Evolutionary conservation across 2,329 filamentous ascomycete species (phyloP), one percentile per base, ranked within the genome.

Genomic region (Orbilia brochopaga): DNA sequence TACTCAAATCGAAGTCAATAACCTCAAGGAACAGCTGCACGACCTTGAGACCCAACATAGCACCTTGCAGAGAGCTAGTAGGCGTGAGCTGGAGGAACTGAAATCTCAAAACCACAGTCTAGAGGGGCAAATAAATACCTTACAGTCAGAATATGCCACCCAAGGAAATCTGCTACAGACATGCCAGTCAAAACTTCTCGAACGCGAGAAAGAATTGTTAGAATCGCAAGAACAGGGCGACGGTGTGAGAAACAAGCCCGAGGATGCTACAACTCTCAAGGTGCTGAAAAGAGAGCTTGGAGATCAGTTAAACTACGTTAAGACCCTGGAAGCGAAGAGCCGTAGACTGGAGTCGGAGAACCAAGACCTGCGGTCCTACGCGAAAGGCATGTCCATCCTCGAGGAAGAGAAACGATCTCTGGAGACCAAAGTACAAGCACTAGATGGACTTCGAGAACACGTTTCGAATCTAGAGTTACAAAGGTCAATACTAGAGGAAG

Each of bases 331-430:
- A 78, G 84, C 86, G 0, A 86, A 86, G 37, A 96, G 91, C 74
- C 85, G 90, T 23, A 91, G 96, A 55, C 90, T 96, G 77, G 82
- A 86, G 13, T 80, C 84, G 0, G 93, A 99, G 78, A 81, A 99
- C 37, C 91, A 90, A 76, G 89, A 92, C 75, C 84, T 95, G 40
- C 88, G 92, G 13, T 90, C 92, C 75, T 81, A 89, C 2, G 88
- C 92, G 78, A 93, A 90, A 80, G 91, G 90, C n/a, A 88, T 96
- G 1, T 91, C 96, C 77, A 86, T 99, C 1, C 90, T 97, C 0
- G 92, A 99, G 78, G 94, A 99, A 79, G 92, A 99, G 81, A 97
- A 97, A 82, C 85, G 90, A 73, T 86, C 87, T 0, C 81, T 99
- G 21, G 89, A 94, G 79, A 87, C 88, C 32, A 91, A 87, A 77